Percentiles rank a stretch among this genome's conserved stretches.
Conservation (phyloP, 371 early-diverging fungal species). For the Syncephalis fuscata region DNA sequence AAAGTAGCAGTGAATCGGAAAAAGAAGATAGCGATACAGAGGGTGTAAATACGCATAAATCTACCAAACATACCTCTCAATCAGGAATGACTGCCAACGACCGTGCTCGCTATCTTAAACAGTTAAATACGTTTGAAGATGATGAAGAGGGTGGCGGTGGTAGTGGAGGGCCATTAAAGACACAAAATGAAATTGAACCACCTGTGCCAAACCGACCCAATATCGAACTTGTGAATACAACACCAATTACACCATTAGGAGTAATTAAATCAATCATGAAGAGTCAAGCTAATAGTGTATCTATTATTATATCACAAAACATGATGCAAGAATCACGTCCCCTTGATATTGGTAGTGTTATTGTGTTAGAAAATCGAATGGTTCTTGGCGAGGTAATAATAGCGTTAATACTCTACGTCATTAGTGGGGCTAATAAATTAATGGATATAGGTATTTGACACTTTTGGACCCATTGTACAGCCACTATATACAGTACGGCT, state of each 20-base stretch:
- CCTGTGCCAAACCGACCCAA: slow-evolving; percentile 33
- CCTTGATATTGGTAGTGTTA: slow-evolving; percentile 60
- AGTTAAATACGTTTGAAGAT: slow-evolving; percentile 1
- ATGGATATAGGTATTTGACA: slow-evolving; percentile 76
- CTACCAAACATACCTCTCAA: no score
- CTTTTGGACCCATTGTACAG: slow-evolving; percentile 76
- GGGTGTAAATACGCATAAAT: no score
- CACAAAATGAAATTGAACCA: slow-evolving; percentile 37
- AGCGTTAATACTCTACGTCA: no score
- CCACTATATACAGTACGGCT: slow-evolving; percentile 77
- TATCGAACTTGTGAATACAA: slow-evolving; percentile 32
- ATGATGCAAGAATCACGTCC: slow-evolving; percentile 28
- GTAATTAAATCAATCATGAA: slow-evolving; percentile 48
- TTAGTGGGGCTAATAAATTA: no score
- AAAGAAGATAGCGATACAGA: no score
- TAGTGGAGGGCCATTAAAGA: slow-evolving; percentile 12
- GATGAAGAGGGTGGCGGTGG: slow-evolving; percentile 14
- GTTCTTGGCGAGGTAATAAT: slow-evolving; percentile 64
- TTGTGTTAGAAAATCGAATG: slow-evolving; percentile 41
- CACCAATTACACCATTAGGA: slow-evolving; percentile 41
- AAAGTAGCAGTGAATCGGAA: no score
- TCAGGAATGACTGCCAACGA: no score
- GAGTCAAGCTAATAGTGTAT: slow-evolving; percentile 16
- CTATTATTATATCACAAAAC: slow-evolving; percentile 41
- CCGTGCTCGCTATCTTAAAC: no score